These are phyloP conservation scores for Hymenoscyphus scutula DNA, from an alignment of 2,329 filamentous ascomycete genomes.

Conservation along the genomic window DNA sequence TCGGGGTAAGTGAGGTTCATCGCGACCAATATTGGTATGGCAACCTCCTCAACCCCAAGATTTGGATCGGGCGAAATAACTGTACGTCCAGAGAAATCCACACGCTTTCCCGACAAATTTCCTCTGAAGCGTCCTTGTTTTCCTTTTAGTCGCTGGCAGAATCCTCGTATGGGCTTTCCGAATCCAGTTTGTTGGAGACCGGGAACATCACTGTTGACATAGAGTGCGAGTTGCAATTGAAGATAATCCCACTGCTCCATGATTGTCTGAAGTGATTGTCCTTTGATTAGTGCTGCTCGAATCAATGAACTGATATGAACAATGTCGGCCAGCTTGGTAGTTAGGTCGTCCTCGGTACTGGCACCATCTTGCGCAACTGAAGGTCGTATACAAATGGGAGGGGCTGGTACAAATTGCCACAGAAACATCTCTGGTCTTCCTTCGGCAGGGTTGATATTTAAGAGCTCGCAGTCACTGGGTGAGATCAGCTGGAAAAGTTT, in stretches of 20 bases:
- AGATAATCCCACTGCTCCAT: slow-evolving; percentile 99
- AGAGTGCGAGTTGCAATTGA: slow-evolving; percentile 92
- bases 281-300: slow-evolving; percentile 75
- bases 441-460: slow-evolving; percentile 83
- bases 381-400: slow-evolving; percentile 89
- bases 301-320: slow-evolving; percentile 89
- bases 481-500: slow-evolving; percentile 90
- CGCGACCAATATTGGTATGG: slow-evolving; percentile 86
- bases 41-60: slow-evolving; percentile 87
- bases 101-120: slow-evolving; percentile 95
- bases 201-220: slow-evolving; percentile 95
- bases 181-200: slow-evolving; percentile 86
- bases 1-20: slow-evolving; percentile 97
- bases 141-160: slow-evolving; percentile 92
- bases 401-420: slow-evolving; percentile 93
- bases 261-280: slow-evolving; percentile 80
- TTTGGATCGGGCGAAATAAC: slow-evolving; percentile 98
- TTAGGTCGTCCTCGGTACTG: slow-evolving; percentile 94
- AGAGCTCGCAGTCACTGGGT: slow-evolving; percentile 81
- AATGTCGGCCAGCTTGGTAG: slow-evolving; percentile 95
- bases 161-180: slow-evolving; percentile 85
- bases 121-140: slow-evolving; percentile 97
- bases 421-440: slow-evolving; percentile 94
- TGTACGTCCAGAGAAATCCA: slow-evolving; percentile 95
- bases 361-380: slow-evolving; percentile 91